A percentile compares a stretch with the other conserved stretches of the same genome.
Conservation (phyloP, 345 rosid genomes). For the Heritiera littoralis region DNA sequence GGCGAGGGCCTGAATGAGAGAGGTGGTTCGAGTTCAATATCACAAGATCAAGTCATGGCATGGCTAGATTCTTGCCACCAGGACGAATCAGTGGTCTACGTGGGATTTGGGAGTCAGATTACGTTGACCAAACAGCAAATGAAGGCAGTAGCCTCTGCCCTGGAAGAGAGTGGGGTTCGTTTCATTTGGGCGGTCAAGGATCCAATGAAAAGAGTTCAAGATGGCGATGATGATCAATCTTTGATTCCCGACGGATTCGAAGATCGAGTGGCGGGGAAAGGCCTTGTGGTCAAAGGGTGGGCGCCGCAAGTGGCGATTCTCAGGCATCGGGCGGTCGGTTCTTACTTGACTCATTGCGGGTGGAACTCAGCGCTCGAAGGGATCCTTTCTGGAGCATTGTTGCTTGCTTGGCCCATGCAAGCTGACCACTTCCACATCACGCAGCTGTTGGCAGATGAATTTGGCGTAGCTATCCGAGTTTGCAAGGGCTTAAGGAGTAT, state of each 20-base stretch:
- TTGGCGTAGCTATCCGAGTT: constrained; percentile 44
- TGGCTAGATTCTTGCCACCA: constrained; percentile 56
- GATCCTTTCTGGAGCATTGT: constrained; percentile 40
- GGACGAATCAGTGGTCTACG: constrained; percentile 49
- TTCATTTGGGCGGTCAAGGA: constrained; percentile 52
- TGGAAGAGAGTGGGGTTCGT: constrained; percentile 50
- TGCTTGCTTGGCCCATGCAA: constrained; percentile 72
- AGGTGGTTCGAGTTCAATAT: constrained; percentile 51
- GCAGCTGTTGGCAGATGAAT: constrained; percentile 48
- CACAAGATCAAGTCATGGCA: constrained; percentile 17
- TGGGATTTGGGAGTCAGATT: constrained; percentile 74
- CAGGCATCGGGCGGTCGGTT: constrained; percentile 45
- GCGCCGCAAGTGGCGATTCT: constrained; percentile 49
- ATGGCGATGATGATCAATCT: no score
- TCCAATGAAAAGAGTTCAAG: no score
- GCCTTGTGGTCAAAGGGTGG: constrained; percentile 26
- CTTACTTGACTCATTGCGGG: constrained; percentile 63
- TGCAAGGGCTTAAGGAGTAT: constrained; percentile 43
- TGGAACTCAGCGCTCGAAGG: constrained; percentile 65
- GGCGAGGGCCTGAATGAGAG: background rate
- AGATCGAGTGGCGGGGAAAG: no score
- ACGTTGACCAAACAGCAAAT: constrained; percentile 45
- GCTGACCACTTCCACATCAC: constrained; percentile 58
- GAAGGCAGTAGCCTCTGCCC: constrained; percentile 42
- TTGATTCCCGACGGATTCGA: no score